Evolutionary conservation across 306 rosid species (phyloP).

Genomic region (Lathyrus oleraceus): DNA sequence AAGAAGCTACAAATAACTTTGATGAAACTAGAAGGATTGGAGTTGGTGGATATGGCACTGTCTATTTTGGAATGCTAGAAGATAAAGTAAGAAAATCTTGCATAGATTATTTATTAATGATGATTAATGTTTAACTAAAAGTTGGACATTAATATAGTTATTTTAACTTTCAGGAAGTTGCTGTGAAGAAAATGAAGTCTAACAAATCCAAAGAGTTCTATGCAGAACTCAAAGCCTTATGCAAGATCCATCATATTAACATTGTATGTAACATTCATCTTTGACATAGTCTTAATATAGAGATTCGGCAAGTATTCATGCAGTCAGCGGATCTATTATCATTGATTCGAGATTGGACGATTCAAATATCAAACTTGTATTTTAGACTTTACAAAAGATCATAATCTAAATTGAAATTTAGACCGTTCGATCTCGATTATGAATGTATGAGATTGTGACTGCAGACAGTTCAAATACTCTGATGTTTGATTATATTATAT

Average conservation of each 20-base stretch:
- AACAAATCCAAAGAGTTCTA: conserved; percentile 76
- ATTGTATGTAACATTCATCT: conserved; percentile 47
- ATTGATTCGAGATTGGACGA: not conserved
- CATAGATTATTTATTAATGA: conserved; percentile 5
- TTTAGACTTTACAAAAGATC: not conserved
- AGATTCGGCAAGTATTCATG: not conserved
- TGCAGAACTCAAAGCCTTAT: conserved; percentile 77
- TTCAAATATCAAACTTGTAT: not conserved
- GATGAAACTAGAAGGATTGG: conserved; percentile 67
- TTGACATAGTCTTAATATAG: not conserved
- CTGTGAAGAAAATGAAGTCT: conserved; percentile 82
- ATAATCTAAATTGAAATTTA: not conserved
- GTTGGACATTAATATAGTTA: conserved; percentile 13
- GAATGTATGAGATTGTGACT: not conserved
- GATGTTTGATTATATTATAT: not conserved
- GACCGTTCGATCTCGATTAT: not conserved
- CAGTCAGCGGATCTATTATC: not conserved
- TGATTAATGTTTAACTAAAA: not conserved
- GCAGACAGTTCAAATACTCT: not conserved
- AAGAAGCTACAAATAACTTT: conserved; percentile 64
- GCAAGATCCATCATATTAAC: conserved; percentile 70
- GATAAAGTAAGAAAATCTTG: conserved; percentile 52
- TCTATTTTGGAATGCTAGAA: conserved; percentile 66
- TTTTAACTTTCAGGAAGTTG: conserved; percentile 70
- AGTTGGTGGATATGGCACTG: conserved; percentile 79